These are phyloP conservation scores for Phytophthora europaea DNA, from an alignment of 352 stramenopile species.

Conservation along the genomic window DNA sequence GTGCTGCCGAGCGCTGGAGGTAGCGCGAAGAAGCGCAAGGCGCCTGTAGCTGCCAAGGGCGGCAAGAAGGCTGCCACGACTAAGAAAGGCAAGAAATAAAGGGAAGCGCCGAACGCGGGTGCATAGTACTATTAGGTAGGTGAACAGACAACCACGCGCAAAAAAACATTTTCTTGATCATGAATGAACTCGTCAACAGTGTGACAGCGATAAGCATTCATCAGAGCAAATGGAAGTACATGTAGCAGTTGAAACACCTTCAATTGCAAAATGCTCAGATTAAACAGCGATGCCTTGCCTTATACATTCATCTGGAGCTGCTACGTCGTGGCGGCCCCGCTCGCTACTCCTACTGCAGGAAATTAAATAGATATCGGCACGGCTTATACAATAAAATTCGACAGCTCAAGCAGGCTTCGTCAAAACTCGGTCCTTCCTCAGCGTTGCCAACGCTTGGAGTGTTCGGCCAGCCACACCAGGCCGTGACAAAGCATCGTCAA, in stretches of 20 bases:
- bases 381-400: conserved; percentile 33
- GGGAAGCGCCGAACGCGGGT: conserved; percentile 1
- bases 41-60: conserved; percentile 44
- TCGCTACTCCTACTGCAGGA: conserved; percentile 24
- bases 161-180: conserved; percentile 26
- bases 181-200: background rate
- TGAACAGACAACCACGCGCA: conserved; percentile 15
- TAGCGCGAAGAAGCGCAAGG: conserved; percentile 73
- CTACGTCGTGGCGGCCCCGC: conserved; percentile 11
- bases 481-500: conserved; percentile 85
- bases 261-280: conserved; percentile 12
- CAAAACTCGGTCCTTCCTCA: conserved; percentile 20
- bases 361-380: conserved; percentile 51
- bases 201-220: too few relatives aligned
- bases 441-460: conserved; percentile 65
- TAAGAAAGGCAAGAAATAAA: conserved; percentile 81
- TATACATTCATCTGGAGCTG: conserved; percentile 36
- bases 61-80: conserved; percentile 38
- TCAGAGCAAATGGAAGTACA: too few relatives aligned
- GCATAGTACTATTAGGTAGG: conserved; percentile 33
- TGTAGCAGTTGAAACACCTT: background rate
- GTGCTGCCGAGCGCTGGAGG: conserved; percentile 62
- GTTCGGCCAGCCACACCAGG: conserved; percentile 83
- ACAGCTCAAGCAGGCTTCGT: conserved; percentile 3
- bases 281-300: conserved; percentile 28